These are phyloP conservation scores for Westerdykella sp. DNA, from an alignment of 2,329 filamentous ascomycete species.

Conservation along the genomic window DNA sequence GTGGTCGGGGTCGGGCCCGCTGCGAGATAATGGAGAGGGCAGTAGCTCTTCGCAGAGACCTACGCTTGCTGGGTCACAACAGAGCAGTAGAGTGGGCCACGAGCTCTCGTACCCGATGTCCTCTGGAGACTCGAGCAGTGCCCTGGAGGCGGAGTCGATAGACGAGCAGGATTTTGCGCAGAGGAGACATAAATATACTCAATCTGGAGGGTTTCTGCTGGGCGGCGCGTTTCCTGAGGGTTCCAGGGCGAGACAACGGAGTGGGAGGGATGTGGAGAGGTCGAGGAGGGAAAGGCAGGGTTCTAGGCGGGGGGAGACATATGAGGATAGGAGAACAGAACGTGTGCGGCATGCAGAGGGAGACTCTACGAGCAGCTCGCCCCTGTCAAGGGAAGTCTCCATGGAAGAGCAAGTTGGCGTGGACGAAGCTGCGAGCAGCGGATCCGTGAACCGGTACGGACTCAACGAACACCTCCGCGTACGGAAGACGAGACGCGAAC, in stretches of 20 bases:
- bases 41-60: constrained; percentile 19
- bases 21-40: constrained; percentile 23
- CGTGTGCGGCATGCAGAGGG: constrained; percentile 20
- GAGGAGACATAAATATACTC: constrained; percentile 24
- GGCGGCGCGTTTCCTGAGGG: constrained; percentile 35
- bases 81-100: constrained; percentile 7
- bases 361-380: constrained; percentile 13
- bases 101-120: constrained; percentile 4
- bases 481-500: constrained; percentile 11
- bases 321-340: constrained; percentile 7
- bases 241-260: constrained; percentile 22
- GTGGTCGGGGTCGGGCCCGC: constrained; percentile 18
- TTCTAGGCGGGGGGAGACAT: constrained; percentile 22
- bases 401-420: constrained; percentile 7
- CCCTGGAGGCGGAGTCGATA: constrained; percentile 19
- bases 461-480: constrained; percentile 13
- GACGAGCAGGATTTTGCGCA: constrained; percentile 29
- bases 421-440: constrained; percentile 2
- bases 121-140: constrained; percentile 8
- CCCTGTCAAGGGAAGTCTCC: constrained; percentile 15
- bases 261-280: not conserved
- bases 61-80: constrained; percentile 12
- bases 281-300: constrained; percentile 34
- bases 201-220: constrained; percentile 42
- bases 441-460: constrained; percentile 6